A percentile compares a stretch with the other conserved stretches of the same genome.
Evolutionary conservation across 2,329 filamentous ascomycete species (phyloP).

Genomic region (Stachybotrys chartarum): DNA sequence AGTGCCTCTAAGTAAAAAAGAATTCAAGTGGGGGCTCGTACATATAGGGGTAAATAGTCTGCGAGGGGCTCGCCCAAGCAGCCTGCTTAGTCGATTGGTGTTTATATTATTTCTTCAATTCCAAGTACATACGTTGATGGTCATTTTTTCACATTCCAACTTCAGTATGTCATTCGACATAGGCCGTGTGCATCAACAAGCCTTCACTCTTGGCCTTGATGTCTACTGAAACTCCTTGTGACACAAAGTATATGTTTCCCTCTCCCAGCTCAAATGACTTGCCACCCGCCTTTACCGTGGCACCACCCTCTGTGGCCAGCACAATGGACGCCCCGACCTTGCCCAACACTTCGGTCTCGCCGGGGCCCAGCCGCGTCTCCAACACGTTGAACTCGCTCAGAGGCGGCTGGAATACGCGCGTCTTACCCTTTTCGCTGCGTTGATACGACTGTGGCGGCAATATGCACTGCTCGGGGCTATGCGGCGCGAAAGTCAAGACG

Average conservation of each 20-base stretch:
- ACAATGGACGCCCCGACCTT: conserved; percentile 14
- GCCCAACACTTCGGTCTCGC: conserved; percentile 45
- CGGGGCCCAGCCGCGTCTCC: conserved; percentile 44
- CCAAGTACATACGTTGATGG: not conserved
- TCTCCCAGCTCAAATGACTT: conserved; percentile 13
- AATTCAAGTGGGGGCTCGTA: not conserved
- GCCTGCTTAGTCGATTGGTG: not conserved
- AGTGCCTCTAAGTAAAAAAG: not conserved
- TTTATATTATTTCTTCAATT: not conserved
- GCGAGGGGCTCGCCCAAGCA: not conserved
- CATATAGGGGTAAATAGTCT: not conserved
- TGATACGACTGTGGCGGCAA: conserved; percentile 41
- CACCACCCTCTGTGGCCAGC: conserved; percentile 13
- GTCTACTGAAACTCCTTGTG: conserved; percentile 12
- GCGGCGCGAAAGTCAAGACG: conserved; percentile 56
- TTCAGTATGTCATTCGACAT: conserved; percentile 6
- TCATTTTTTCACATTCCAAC: not conserved
- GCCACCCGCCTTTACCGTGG: conserved; percentile 9
- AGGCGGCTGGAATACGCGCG: conserved; percentile 56
- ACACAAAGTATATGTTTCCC: conserved; percentile 16
- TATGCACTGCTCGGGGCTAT: conserved; percentile 48
- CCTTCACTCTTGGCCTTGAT: conserved; percentile 11
- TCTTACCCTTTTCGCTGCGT: conserved; percentile 51
- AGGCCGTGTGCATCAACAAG: conserved; percentile 12
- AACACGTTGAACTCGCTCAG: conserved; percentile 69